These are phyloP conservation scores for Saksenaea vasiformis DNA, from an alignment of 371 early-diverging fungal genomes.

Conservation along the genomic window DNA sequence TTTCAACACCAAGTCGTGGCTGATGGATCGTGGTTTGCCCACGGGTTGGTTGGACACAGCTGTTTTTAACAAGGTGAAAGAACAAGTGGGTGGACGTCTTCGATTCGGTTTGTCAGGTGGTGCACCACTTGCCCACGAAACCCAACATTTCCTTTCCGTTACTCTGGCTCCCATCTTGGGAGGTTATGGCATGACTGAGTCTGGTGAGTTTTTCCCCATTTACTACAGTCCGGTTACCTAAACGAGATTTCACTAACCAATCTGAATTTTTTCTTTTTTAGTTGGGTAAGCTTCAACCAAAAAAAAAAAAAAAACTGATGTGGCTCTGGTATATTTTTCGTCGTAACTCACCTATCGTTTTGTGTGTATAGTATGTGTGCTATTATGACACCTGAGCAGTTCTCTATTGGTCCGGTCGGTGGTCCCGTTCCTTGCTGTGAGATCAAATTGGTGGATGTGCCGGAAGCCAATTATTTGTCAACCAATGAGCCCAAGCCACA, in stretches of 20 bases:
- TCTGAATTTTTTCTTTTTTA: not conserved
- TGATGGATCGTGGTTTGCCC: constrained; percentile 55
- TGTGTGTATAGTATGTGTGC: constrained; percentile 44
- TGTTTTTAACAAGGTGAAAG: constrained; percentile 77
- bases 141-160: constrained; percentile 71
- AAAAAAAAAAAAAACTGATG: not conserved
- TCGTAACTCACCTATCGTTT: constrained; percentile 26
- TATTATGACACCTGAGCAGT: constrained; percentile 53
- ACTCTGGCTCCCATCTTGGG: constrained; percentile 70
- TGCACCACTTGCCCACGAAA: constrained; percentile 75
- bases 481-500: constrained; percentile 62
- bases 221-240: not conserved
- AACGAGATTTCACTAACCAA: not conserved
- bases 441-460: constrained; percentile 83
- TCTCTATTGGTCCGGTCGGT: constrained; percentile 66
- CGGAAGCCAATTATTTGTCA: constrained; percentile 71
- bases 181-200: constrained; percentile 69
- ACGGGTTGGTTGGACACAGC: constrained; percentile 67
- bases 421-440: constrained; percentile 73
- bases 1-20: constrained; percentile 56
- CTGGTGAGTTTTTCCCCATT: not conserved
- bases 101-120: constrained; percentile 78
- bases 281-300: not conserved
- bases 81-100: constrained; percentile 80
- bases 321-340: not conserved